Percentiles rank a stretch among this genome's conserved stretches.
These are phyloP conservation scores for Domatiomyces catenatus DNA, from an alignment of 2,329 filamentous ascomycete species.

Conservation along the genomic window DNA sequence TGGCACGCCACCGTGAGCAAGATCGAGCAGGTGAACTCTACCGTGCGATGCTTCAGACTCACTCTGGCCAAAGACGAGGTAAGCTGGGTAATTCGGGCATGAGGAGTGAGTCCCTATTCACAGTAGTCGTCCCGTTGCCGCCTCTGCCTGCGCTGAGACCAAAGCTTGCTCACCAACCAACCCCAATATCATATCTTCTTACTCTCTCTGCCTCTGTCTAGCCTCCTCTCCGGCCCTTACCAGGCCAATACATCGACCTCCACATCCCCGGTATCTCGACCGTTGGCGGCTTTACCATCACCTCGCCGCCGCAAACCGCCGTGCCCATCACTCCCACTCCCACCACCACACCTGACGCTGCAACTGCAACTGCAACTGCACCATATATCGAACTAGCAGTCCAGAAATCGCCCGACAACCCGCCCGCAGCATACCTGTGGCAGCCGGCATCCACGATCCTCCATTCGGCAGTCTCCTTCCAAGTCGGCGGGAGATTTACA, in stretches of 20 bases:
- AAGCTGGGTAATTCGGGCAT: constrained; percentile 15
- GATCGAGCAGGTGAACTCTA: constrained; percentile 50
- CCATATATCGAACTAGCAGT: constrained; percentile 64
- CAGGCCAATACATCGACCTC: constrained; percentile 82
- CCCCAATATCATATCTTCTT: constrained; percentile 2
- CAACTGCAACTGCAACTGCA: constrained; percentile 12
- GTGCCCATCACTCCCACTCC: constrained; percentile 12
- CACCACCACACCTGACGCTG: constrained; percentile 12
- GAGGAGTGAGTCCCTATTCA: too few species aligned
- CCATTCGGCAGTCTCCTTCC: constrained; percentile 42
- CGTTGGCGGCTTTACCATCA: constrained; percentile 78
- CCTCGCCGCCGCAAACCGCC: constrained; percentile 47
- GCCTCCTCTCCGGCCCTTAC: constrained; percentile 45
- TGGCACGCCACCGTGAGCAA: constrained; percentile 46
- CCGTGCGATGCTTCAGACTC: constrained; percentile 54
- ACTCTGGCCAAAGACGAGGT: constrained; percentile 34
- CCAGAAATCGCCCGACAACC: constrained; percentile 54
- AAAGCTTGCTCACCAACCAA: constrained; percentile 39
- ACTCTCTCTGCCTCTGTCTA: constrained; percentile 8
- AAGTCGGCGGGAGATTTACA: constrained; percentile 66
- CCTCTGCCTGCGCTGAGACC: too few species aligned
- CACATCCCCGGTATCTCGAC: constrained; percentile 53
- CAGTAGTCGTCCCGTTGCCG: too few species aligned
- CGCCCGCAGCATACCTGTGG: constrained; percentile 66
- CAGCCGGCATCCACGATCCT: constrained; percentile 40